A percentile compares a stretch with the other conserved stretches of the same genome.
These are phyloP conservation scores for Sugiyamaella grinbergsii DNA, from an alignment of 1,139 yeast genomes.

Conservation along the genomic window DNA sequence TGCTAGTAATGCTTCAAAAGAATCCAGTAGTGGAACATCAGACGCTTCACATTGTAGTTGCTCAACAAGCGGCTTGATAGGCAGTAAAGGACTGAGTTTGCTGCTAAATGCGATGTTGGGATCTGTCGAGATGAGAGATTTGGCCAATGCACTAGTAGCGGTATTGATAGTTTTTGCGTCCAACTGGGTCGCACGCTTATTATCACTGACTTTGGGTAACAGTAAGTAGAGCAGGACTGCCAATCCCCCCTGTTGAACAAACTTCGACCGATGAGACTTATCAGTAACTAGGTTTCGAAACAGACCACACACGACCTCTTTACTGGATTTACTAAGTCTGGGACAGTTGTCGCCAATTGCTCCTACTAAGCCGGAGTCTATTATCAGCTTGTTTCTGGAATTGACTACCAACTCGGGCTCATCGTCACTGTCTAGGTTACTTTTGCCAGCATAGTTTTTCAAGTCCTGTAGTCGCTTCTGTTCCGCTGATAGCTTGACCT, in stretches of 20 bases:
- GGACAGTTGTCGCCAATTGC: constrained; percentile 37
- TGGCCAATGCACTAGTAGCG: constrained; percentile 43
- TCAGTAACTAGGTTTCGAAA: constrained; percentile 42
- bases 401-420: constrained; percentile 35
- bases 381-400: constrained; percentile 34
- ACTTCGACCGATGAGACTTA: constrained; percentile 34
- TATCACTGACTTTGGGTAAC: constrained; percentile 19
- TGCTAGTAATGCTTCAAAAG: constrained; percentile 51
- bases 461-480: constrained; percentile 39
- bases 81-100: constrained; percentile 40
- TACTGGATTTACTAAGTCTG: constrained; percentile 36
- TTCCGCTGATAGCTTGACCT: constrained; percentile 40
- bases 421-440: constrained; percentile 25
- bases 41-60: constrained; percentile 35
- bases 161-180: constrained; percentile 26
- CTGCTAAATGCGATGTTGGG: constrained; percentile 43
- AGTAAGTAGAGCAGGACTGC: constrained; percentile 40
- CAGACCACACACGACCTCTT: constrained; percentile 36
- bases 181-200: constrained; percentile 2
- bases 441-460: constrained; percentile 39
- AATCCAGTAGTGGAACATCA: constrained; percentile 43
- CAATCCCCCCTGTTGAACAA: constrained; percentile 44
- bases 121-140: constrained; percentile 42
- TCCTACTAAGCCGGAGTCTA: constrained; percentile 36
- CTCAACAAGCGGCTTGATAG: constrained; percentile 39